Evolutionary conservation across 2,329 filamentous ascomycete species (phyloP), one percentile per base, ranked within the genome.

Genomic region (Juglanconis oblonga): DNA sequence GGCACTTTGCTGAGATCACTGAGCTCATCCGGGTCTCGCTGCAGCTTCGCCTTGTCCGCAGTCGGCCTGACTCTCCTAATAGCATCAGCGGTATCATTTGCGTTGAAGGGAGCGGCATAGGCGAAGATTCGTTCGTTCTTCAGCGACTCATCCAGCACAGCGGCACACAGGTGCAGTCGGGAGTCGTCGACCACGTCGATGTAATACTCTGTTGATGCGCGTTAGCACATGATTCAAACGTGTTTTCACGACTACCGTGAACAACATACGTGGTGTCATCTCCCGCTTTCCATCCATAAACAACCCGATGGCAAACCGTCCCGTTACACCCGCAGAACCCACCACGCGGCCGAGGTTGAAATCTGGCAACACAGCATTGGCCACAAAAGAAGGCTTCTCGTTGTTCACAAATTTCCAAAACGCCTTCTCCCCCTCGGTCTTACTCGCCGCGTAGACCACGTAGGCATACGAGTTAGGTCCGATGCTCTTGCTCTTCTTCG

Each of bases 381-480:
- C 50, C 10, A 62, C 58, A 29, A 64, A 66, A 3, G 40, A 52
- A 7, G 65, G 64, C 36, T 58, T 58, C 32, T 62, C 38, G n/a
- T 62, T 56, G 13, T 53, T 40, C 8, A 65, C 35, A 31, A 65
- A 64, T 3, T 51, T 50, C 64, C 65, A 66, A 5, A 64, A 45
- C 9, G 59, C 59, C 32, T 55, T 61, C 52, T 67, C 64, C 32
- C 53, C 58, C 38, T 60, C 47, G 13, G 62, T 59, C 64, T 66
- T 66, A 45, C 62, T 54, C 6, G 65, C 64, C 11, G 44, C 52
- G 40, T 66, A 66, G 2, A 61, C 61, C 6, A 58, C 5, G 8
- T 35, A 57, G 2, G 59, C 57, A 11, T 58, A 58, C 1, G 0
- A 3, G 29, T 35, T 47, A 9, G 42, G 50, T 14, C 56, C 56